A percentile compares a stretch with the other conserved stretches of the same genome.
Conservation (phyloP, 495 filamentous ascomycete species). For the Hyaloscypha variabilis region DNA sequence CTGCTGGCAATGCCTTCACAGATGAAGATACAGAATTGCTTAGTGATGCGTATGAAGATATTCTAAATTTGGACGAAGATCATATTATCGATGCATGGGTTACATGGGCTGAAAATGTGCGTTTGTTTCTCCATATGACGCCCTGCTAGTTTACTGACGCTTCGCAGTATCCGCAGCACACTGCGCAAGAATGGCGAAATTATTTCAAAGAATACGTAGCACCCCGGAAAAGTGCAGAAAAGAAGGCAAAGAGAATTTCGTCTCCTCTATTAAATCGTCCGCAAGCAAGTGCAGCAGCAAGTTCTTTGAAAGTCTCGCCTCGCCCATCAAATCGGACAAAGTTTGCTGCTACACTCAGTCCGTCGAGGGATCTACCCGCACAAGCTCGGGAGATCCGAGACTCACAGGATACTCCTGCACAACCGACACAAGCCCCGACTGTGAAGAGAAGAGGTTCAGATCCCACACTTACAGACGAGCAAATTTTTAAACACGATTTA, state of each 20-base stretch:
- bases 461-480: conserved; percentile 15
- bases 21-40: conserved; percentile 25
- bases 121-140: conserved; percentile 4
- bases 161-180: conserved; percentile 31
- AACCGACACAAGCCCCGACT: neutral
- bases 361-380: neutral
- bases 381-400: conserved; percentile 11
- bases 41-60: conserved; percentile 19
- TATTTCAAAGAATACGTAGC: conserved; percentile 34
- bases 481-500: conserved; percentile 22
- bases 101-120: conserved; percentile 19
- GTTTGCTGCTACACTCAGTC: neutral
- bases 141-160: neutral
- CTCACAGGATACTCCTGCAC: conserved; percentile 19
- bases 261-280: neutral
- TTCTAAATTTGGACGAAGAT: conserved; percentile 24
- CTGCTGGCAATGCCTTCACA: conserved; percentile 18
- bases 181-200: conserved; percentile 37
- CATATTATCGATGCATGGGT: conserved; percentile 28
- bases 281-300: neutral
- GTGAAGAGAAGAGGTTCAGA: neutral
- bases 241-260: neutral
- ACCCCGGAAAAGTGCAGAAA: conserved; percentile 7
- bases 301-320: neutral
- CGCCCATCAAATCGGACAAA: neutral